phyloP scores from a whole-genome alignment of 768 basidiomycete genomes.

The Mycena vulgaris region DNA sequence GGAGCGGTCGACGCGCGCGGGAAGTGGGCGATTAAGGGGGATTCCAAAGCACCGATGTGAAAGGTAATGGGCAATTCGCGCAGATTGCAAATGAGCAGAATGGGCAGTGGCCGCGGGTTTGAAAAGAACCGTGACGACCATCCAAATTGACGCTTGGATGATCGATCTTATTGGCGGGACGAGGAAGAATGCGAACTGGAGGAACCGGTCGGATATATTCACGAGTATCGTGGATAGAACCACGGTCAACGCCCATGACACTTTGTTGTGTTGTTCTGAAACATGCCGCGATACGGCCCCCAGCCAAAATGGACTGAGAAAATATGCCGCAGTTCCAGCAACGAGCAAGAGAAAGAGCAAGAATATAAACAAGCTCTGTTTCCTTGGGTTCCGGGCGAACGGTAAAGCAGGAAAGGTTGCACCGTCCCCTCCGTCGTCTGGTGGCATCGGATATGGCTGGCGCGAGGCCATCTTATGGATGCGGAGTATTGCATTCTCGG shows the following conservation, averaged over 20 bases:
- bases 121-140: background rate
- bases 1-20: conserved; percentile 4
- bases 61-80: conserved; percentile 8
- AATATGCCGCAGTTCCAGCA: conserved; percentile 4
- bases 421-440: conserved; percentile 29
- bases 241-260: conserved; percentile 29
- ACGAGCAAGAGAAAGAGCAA: conserved; percentile 29
- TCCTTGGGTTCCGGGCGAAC: conserved; percentile 21
- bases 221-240: conserved; percentile 18
- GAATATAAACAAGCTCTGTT: conserved; percentile 35
- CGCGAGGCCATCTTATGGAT: conserved; percentile 30
- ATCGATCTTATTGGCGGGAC: background rate
- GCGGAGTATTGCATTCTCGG: conserved; percentile 28
- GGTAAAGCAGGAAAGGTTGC: conserved; percentile 30
- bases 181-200: conserved; percentile 22
- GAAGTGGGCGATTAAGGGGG: conserved; percentile 8
- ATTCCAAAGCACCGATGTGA: conserved; percentile 25
- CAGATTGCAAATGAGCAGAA: conserved; percentile 1
- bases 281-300: conserved; percentile 9
- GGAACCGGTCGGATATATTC: conserved; percentile 20
- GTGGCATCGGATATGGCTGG: conserved; percentile 32
- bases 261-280: conserved; percentile 13
- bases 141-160: conserved; percentile 13
- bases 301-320: conserved; percentile 25
- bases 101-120: conserved; percentile 6